Evolutionary conservation across 495 filamentous ascomycete genomes (phyloP), one percentile per base, ranked within the genome.

Genomic region (Penicillium paradoxum): DNA sequence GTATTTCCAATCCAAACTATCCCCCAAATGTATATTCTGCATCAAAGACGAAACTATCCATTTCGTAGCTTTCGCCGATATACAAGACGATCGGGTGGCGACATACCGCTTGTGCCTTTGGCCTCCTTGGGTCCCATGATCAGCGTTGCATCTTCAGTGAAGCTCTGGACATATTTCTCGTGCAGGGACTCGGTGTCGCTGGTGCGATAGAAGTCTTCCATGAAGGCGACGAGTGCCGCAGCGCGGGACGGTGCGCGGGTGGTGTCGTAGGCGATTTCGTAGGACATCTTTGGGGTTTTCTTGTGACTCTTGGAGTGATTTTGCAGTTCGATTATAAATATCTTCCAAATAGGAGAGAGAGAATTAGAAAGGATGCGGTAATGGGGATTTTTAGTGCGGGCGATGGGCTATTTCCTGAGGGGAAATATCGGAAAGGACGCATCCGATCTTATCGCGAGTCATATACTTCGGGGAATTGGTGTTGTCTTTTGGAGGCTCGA

Each of bases 131-230:
- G 69, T 0, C 74, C 81, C 78, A 85, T 80, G 6, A 84, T 74
- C 19, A 86, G 42, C 0, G 73, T 80, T 0, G 79, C 83, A 62
- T 80, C 74, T 0, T 65, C 48, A 0, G 82, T 83, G 61, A 84
- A 86, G 36, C 47, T 70, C 19, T 71, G 55, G 15, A 77, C 76
- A 58, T 84, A 85, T 59, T 71, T 66, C 21, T 82, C 79, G 58
- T 85, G 79, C 5, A 68, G 63, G 38, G 73, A 70, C 25, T 82
- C 78, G 11, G 72, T 80, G 59, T 85, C 83, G 44, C 79, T 81
- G 13, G 70, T 75, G 22, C 64, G 58, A 60, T 85, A 86, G 70
- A 86, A 85, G 37, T 72, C 60, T 60, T 79, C 70, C 65, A 83
- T 76, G 67, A 80, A 84, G 19, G 60, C 41, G 46, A 69, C 57